Conservation (phyloP, 1,139 yeast species). For the Magnusiomyces tetraspermus region DNA sequence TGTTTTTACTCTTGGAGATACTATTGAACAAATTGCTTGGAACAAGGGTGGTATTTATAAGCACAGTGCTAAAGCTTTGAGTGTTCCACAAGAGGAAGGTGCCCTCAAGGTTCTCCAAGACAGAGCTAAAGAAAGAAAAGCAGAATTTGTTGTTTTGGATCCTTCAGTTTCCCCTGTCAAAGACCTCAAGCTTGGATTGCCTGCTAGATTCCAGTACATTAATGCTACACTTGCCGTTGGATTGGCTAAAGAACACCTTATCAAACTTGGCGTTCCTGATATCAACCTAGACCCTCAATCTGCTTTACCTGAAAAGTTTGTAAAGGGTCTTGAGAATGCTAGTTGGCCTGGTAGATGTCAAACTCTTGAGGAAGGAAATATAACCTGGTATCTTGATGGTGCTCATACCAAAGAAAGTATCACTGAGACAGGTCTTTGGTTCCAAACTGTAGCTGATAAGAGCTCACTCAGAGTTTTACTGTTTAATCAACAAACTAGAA, state of each 20-base stretch:
- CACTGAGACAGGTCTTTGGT: constrained; percentile 74
- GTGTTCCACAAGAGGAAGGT: constrained; percentile 52
- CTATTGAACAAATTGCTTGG: constrained; percentile 88
- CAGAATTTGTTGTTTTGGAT: constrained; percentile 43
- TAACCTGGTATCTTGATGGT: constrained; percentile 84
- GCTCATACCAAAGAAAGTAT: constrained; percentile 92
- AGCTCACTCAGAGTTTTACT: constrained; percentile 41
- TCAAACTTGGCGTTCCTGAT: constrained; percentile 35
- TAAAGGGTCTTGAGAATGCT: constrained; percentile 57
- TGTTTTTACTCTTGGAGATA: constrained; percentile 76
- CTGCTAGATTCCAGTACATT: constrained; percentile 73
- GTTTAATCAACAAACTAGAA: constrained; percentile 92
- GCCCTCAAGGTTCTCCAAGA: constrained; percentile 39
- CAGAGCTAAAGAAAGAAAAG: constrained; percentile 58
- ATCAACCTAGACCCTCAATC: constrained; percentile 26
- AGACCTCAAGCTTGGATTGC: constrained; percentile 56
- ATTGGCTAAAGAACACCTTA: constrained; percentile 58
- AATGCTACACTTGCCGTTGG: constrained; percentile 86
- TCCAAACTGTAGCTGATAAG: constrained; percentile 35
- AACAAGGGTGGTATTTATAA: constrained; percentile 94
- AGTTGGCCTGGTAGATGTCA: constrained; percentile 96
- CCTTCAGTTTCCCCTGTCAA: constrained; percentile 19
- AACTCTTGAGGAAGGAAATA: constrained; percentile 42
- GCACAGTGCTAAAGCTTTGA: constrained; percentile 51
- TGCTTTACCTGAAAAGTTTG: constrained; percentile 48